These are phyloP conservation scores for Nymphaea colorata DNA, from an alignment of 164 flowering plant genomes.

Conservation along the genomic window DNA sequence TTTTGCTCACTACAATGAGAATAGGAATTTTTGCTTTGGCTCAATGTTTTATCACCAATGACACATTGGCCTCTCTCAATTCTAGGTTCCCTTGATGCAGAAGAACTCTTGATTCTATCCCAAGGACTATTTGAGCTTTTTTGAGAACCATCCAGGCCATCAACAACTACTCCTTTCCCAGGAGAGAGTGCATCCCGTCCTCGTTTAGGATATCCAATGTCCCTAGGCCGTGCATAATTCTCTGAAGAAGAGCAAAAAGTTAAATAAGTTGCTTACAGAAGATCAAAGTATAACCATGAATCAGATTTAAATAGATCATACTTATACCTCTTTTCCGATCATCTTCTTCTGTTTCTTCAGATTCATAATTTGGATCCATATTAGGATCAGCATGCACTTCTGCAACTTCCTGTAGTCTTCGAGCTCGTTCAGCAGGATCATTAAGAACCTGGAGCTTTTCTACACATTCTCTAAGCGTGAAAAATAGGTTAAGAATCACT, in stretches of 20 bases:
- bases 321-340: constrained; percentile 44
- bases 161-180: constrained; percentile 31
- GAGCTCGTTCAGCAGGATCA: constrained; percentile 74
- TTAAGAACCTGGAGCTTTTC: constrained; percentile 80
- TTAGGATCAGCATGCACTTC: constrained; percentile 81
- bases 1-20: neutral
- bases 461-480: constrained; percentile 88
- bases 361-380: constrained; percentile 84
- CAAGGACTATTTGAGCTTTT: constrained; percentile 21
- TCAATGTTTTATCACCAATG: neutral
- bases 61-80: neutral
- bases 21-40: neutral
- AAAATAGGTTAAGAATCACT: constrained; percentile 49
- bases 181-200: constrained; percentile 52
- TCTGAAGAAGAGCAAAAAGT: constrained; percentile 26
- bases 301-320: neutral
- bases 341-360: constrained; percentile 56
- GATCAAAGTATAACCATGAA: neutral
- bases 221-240: constrained; percentile 30
- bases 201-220: constrained; percentile 28
- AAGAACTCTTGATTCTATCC: constrained; percentile 34
- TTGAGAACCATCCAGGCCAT: constrained; percentile 35
- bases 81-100: neutral
- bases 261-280: neutral
- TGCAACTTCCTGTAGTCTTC: constrained; percentile 75